Percentiles rank a stretch among this genome's conserved stretches.
Conservation (phyloP, 2,329 filamentous ascomycete species). For the Aureobasidium musti region DNA sequence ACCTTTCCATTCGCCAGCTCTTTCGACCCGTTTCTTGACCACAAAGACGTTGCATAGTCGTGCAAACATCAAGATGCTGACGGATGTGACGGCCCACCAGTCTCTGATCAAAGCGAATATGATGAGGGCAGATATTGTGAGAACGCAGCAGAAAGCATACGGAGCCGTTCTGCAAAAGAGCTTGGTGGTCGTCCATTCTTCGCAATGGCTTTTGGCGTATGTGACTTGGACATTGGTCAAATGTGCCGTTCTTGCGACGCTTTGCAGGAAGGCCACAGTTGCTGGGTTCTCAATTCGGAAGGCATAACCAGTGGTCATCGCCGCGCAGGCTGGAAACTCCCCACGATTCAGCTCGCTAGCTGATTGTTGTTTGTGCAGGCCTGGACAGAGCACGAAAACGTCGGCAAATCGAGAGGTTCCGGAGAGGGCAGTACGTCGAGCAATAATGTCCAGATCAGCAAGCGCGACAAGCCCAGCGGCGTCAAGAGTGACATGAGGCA, state of each 20-base stretch:
- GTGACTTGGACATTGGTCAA: constrained; percentile 37
- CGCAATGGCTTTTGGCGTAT: not conserved
- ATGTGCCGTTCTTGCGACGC: constrained; percentile 36
- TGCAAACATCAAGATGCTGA: constrained; percentile 55
- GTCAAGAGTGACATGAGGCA: constrained; percentile 32
- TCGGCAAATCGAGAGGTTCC: constrained; percentile 61
- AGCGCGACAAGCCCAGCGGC: constrained; percentile 60
- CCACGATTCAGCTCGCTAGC: constrained; percentile 54
- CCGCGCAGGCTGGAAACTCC: constrained; percentile 47
- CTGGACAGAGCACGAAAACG: constrained; percentile 59
- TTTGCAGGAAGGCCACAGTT: constrained; percentile 55
- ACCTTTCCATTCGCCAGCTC: constrained; percentile 42
- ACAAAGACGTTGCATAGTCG: constrained; percentile 60
- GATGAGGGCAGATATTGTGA: constrained; percentile 31
- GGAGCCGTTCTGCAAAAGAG: not conserved
- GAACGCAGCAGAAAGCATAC: constrained; percentile 20
- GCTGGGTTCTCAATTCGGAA: constrained; percentile 55
- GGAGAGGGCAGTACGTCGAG: constrained; percentile 58
- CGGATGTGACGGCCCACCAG: constrained; percentile 52
- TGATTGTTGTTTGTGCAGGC: constrained; percentile 62
- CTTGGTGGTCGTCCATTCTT: constrained; percentile 7
- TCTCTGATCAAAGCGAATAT: constrained; percentile 30
- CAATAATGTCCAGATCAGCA: constrained; percentile 60
- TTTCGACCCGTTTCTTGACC: constrained; percentile 54
- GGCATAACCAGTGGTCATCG: constrained; percentile 49